Conservation (phyloP, 441 rosid genomes). For the Populus hybrid region DNA sequence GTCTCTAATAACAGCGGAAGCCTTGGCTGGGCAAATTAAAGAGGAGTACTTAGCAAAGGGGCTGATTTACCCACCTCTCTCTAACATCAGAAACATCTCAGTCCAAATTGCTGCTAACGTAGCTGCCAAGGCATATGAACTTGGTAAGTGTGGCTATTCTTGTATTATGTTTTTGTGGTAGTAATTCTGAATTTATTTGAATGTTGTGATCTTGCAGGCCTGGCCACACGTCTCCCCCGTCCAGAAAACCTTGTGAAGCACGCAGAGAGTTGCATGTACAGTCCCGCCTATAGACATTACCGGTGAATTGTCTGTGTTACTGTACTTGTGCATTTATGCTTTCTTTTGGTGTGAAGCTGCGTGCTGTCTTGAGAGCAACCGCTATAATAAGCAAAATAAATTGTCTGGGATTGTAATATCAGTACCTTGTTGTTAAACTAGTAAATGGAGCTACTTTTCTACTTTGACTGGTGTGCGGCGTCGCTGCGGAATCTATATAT, state of each 20-base stretch:
- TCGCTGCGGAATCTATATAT: too few relatives aligned
- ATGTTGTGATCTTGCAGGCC: conserved; percentile 35
- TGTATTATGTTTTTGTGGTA: not conserved
- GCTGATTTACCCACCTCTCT: conserved; percentile 77
- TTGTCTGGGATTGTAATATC: not conserved
- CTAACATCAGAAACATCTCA: conserved; percentile 78
- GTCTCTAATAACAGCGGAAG: conserved; percentile 57
- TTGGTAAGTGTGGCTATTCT: conserved; percentile 44
- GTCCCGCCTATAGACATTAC: conserved; percentile 65
- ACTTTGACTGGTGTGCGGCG: too few relatives aligned
- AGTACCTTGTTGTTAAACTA: not conserved
- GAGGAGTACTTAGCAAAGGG: conserved; percentile 62
- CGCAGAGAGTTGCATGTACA: conserved; percentile 96
- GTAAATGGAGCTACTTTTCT: not conserved
- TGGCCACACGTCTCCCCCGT: conserved; percentile 84
- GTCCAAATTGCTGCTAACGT: conserved; percentile 83
- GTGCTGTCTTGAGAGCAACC: not conserved
- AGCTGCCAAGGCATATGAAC: conserved; percentile 84
- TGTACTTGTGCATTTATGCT: not conserved
- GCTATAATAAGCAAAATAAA: not conserved
- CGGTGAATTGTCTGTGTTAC: conserved; percentile 31
- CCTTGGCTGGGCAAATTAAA: conserved; percentile 69
- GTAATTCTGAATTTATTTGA: not conserved
- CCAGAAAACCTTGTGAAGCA: conserved; percentile 70
- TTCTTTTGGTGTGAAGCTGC: not conserved